Base-by-base conservation (phyloP, 1,284 basidiomycete species). In the Albatrellus sp. region DNA sequence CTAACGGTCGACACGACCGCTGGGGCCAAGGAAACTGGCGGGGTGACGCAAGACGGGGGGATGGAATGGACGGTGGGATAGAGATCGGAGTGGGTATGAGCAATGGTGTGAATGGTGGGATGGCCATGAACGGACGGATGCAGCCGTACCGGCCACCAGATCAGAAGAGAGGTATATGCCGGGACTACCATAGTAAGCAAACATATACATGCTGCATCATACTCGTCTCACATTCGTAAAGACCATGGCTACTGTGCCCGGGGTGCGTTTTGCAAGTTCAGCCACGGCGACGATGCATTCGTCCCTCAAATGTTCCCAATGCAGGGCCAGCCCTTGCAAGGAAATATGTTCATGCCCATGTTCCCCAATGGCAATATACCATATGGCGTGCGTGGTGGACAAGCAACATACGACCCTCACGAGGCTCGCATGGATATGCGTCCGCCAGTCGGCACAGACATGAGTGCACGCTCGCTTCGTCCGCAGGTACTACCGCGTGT, bases 221-320 rank as follows among this genome's bases (percentile, higher is more conserved):
- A 2, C 35, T 31, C 50, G 28, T 34, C 36, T 46, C 33, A 45
- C 35, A 46, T n/a, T 40, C 37, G 9, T 40, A 7, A 53, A 92
- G 89, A 91, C 57, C 80, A 80, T 51, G 90, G 93, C 1, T 96
- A 82, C 61, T 98, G 93, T 57, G 77, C 88, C 42, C 80, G 92
- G 24, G 93, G 93, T 33, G 80, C 75, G n/a, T 73, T 73, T 49
- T 98, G 93, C 72, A 90, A 89, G 58, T 97, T 78, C 60, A 90
- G 88, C 53, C 93, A 98, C 56, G 88, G 85, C 30, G 83, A 84
- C 2, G 82, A 86, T 56, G 83, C 84, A 19, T 75, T 89, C 42
- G 66, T 85, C 6, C 84, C 83, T 0, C 77, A 77, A 49, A 54
- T 84, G 20, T 81, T 77, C 52, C 69, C 76, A 12, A 72, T 80